Evolutionary conservation across 2,329 filamentous ascomycete species (phyloP).

Genomic region (Bipolaris zeicola): DNA sequence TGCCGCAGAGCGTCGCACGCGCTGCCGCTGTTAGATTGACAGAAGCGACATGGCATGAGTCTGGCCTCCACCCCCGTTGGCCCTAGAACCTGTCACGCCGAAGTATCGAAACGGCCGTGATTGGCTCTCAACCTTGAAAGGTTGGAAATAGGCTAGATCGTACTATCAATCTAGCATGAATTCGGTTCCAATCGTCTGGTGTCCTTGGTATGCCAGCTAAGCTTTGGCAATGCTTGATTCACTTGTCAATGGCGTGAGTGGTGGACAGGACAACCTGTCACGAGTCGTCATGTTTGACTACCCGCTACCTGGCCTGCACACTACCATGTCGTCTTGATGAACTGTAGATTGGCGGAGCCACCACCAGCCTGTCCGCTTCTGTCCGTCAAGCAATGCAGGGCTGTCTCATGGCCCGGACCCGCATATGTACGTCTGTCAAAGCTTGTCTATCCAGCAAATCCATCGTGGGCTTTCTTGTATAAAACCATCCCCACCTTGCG

Average conservation of each 20-base stretch:
- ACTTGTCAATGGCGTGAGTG: constrained; percentile 14
- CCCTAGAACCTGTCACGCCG: neutral
- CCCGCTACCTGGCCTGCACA: constrained; percentile 8
- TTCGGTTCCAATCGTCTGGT: constrained; percentile 8
- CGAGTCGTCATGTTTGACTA: constrained; percentile 20
- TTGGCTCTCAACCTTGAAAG: neutral
- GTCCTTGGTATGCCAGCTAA: neutral
- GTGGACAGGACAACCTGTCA: constrained; percentile 20
- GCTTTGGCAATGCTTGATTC: constrained; percentile 17
- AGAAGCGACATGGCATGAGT: neutral
- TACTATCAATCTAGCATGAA: neutral
- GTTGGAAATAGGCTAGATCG: neutral
- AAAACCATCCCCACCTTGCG: constrained; percentile 31
- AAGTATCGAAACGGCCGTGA: neutral
- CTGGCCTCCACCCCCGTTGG: neutral
- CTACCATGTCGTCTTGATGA: constrained; percentile 3
- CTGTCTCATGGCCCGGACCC: constrained; percentile 26
- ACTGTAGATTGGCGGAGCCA: constrained; percentile 11
- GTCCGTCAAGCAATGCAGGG: constrained; percentile 23
- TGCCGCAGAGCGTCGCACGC: constrained; percentile 1
- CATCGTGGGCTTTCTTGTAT: constrained; percentile 21
- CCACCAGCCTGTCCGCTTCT: constrained; percentile 15
- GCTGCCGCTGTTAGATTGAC: neutral
- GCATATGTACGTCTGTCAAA: constrained; percentile 8
- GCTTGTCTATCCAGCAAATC: constrained; percentile 4